Evolutionary conservation across 805 yeast genomes (phyloP).

Genomic region (Teunomyces aglyptinius): DNA sequence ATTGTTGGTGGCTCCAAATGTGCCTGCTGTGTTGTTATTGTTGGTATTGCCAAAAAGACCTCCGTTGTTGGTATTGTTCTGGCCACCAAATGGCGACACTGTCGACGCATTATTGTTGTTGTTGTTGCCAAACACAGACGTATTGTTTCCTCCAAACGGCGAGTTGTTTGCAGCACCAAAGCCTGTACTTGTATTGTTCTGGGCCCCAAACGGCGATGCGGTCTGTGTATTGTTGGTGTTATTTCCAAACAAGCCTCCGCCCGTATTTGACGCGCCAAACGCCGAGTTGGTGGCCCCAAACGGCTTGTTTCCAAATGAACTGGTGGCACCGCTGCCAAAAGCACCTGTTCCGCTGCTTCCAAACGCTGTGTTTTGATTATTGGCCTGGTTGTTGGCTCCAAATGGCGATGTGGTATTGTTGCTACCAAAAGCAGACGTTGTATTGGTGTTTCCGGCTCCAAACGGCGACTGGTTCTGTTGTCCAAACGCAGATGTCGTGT

Average conservation of each 20-base stretch:
- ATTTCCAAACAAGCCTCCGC: conserved; percentile 41
- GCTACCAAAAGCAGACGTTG: conserved; percentile 27
- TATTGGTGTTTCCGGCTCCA: conserved; percentile 16
- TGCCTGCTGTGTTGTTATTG: conserved; percentile 7
- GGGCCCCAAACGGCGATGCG: conserved; percentile 23
- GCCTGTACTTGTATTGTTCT: conserved; percentile 11
- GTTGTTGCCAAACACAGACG: conserved; percentile 27
- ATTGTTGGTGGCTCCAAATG: conserved; percentile 14
- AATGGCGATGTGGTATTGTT: conserved; percentile 26
- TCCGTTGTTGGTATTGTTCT: conserved; percentile 11
- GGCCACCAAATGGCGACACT: conserved; percentile 4
- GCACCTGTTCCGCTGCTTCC: conserved; percentile 32
- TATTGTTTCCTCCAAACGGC: conserved; percentile 15
- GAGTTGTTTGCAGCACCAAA: conserved; percentile 22
- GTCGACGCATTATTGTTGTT: conserved; percentile 8
- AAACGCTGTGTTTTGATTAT: conserved; percentile 32
- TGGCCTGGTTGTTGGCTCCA: conserved; percentile 22
- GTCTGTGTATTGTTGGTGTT: conserved; percentile 13
- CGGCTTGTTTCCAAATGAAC: conserved; percentile 9
- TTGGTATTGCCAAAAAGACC: conserved; percentile 22
- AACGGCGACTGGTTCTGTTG: conserved; percentile 15
- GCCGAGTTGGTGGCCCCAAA: conserved; percentile 14
- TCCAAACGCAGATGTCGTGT: conserved; percentile 24
- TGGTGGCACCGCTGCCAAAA: conserved; percentile 9
- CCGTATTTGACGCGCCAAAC: conserved; percentile 12